phyloP scores from a whole-genome alignment of 2,329 filamentous ascomycete genomes.

The Ophiocordyceps camponoti-saundersi region DNA sequence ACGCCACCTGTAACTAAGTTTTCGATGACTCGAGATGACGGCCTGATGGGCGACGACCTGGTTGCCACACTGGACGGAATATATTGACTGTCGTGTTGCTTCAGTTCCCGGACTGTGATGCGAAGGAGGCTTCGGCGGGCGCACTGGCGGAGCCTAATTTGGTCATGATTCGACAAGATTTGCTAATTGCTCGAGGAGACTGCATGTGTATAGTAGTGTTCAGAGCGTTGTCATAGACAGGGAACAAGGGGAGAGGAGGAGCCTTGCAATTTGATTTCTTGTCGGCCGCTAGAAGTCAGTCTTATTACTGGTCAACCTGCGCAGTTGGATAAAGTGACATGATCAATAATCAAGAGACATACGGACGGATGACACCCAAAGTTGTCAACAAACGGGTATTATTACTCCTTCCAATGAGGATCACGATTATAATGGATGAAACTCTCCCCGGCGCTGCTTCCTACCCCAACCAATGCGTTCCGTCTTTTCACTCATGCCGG shows the following conservation, averaged over 20 bases:
- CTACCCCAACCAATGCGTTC: background rate
- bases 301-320: background rate
- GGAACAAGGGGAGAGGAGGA: slow-evolving; percentile 20
- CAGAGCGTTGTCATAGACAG: slow-evolving; percentile 27
- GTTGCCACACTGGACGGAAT: background rate
- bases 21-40: background rate
- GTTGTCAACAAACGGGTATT: background rate
- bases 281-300: background rate
- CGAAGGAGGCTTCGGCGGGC: background rate
- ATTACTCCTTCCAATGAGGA: background rate
- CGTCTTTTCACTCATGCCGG: background rate
- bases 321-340: no score
- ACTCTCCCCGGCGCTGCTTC: background rate
- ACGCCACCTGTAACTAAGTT: slow-evolving; percentile 37
- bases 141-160: background rate
- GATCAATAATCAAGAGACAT: no score
- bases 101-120: slow-evolving; percentile 4
- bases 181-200: slow-evolving; percentile 4
- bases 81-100: slow-evolving; percentile 8
- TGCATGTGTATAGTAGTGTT: slow-evolving; percentile 35
- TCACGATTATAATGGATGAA: background rate
- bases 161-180: background rate
- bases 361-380: no score
- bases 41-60: no score
- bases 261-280: background rate